These are phyloP conservation scores for Metarhizium anisopliae DNA, from an alignment of 2,329 filamentous ascomycete genomes.

Conservation along the genomic window DNA sequence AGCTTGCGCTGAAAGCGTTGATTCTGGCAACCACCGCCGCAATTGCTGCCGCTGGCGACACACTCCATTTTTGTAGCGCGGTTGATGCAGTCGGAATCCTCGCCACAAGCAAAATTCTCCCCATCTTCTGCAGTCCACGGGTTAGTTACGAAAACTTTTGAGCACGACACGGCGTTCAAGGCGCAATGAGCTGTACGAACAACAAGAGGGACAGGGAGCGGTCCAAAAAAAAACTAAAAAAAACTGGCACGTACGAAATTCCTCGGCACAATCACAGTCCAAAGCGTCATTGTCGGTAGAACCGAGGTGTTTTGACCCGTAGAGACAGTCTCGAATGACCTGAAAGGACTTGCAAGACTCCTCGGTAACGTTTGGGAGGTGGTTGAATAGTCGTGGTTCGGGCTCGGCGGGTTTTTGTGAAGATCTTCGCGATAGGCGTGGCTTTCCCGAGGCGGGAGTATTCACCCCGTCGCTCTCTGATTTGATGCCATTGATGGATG, in stretches of 20 bases:
- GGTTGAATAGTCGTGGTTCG: constrained; percentile 57
- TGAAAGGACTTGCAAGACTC: constrained; percentile 72
- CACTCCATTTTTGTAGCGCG: constrained; percentile 98
- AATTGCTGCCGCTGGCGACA: constrained; percentile 67
- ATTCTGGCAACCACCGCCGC: constrained; percentile 82
- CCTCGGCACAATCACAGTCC: constrained; percentile 90
- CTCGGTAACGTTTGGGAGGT: constrained; percentile 68
- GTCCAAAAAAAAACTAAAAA: background rate
- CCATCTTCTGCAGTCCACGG: constrained; percentile 39
- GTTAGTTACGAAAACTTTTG: background rate
- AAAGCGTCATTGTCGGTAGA: constrained; percentile 82
- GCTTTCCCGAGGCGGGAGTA: constrained; percentile 40
- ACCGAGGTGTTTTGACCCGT: constrained; percentile 85
- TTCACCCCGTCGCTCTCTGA: constrained; percentile 30
- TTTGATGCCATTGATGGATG: constrained; percentile 37
- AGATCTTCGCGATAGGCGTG: constrained; percentile 64
- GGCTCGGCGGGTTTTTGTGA: constrained; percentile 57
- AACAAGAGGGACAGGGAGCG: background rate
- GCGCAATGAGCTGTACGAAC: background rate
- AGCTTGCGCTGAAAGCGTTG: constrained; percentile 87
- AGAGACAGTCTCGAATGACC: constrained; percentile 76
- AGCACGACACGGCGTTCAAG: background rate
- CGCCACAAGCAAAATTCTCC: constrained; percentile 78
- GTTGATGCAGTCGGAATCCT: constrained; percentile 98
- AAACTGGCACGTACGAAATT: constrained; percentile 68